phyloP scores from a whole-genome alignment of 768 basidiomycete species.

The Amanita pseudoporphyria region DNA sequence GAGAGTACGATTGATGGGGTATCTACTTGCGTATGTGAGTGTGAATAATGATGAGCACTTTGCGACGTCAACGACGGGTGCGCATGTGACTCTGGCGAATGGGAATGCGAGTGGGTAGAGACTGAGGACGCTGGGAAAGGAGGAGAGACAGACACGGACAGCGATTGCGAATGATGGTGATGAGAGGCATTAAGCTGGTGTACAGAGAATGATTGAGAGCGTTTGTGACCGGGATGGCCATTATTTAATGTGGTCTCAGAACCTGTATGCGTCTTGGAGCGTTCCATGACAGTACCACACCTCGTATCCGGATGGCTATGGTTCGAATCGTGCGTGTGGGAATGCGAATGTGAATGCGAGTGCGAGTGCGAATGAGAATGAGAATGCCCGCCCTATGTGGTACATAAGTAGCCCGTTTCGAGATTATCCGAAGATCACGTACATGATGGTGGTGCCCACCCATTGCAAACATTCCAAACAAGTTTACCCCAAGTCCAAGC shows the following conservation, averaged over 20 bases:
- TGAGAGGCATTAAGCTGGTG: slow-evolving; percentile 4
- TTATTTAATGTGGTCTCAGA: not conserved
- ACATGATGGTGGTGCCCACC: slow-evolving; percentile 91
- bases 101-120: slow-evolving; percentile 17
- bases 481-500: slow-evolving; percentile 84
- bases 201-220: not conserved
- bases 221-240: not conserved
- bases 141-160: slow-evolving; percentile 12
- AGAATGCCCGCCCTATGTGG: slow-evolving; percentile 45
- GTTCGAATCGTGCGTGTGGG: not conserved
- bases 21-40: slow-evolving; percentile 15
- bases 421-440: slow-evolving; percentile 16
- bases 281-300: not conserved
- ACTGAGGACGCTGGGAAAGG: slow-evolving; percentile 11
- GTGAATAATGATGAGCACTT: slow-evolving; percentile 9
- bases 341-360: slow-evolving; percentile 17
- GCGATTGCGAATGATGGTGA: slow-evolving; percentile 22
- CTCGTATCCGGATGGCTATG: not conserved
- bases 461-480: slow-evolving; percentile 99
- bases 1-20: slow-evolving; percentile 9
- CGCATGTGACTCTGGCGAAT: slow-evolving; percentile 7
- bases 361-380: slow-evolving; percentile 24
- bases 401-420: not conserved
- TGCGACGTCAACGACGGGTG: not conserved
- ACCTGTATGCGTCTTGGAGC: not conserved